A percentile compares a stretch with the other conserved stretches of the same genome.
Conservation (phyloP, 2,329 filamentous ascomycete species). For the Hymenoscyphus infarciens region DNA sequence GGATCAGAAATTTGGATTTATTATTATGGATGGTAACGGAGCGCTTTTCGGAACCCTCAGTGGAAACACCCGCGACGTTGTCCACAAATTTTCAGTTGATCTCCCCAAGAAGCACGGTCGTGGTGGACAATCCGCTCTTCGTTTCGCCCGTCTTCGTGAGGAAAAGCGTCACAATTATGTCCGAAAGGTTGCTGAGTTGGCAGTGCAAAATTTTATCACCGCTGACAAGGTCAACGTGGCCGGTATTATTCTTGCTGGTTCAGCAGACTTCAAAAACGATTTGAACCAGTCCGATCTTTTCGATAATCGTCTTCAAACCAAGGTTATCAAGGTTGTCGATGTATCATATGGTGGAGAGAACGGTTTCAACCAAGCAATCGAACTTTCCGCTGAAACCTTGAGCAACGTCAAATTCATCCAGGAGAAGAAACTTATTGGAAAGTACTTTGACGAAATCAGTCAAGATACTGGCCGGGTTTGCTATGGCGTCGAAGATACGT, state of each 20-base stretch:
- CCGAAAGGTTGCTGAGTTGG: conserved; percentile 95
- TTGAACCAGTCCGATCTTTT: conserved; percentile 97
- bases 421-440: conserved; percentile 99
- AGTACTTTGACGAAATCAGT: conserved; percentile 98
- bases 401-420: conserved; percentile 99
- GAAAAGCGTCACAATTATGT: conserved; percentile 99
- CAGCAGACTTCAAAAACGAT: conserved; percentile 99
- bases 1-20: conserved; percentile 99
- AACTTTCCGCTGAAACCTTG: conserved; percentile 89
- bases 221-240: conserved; percentile 98
- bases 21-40: conserved; percentile 99
- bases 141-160: conserved; percentile 98
- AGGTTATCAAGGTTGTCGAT: conserved; percentile 99
- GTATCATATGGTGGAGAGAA: conserved; percentile 99
- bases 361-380: conserved; percentile 99
- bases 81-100: conserved; percentile 98
- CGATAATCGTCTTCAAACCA: conserved; percentile 82
- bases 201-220: conserved; percentile 98
- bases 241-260: conserved; percentile 91
- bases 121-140: conserved; percentile 98
- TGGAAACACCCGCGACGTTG: conserved; percentile 92
- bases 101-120: conserved; percentile 99
- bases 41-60: conserved; percentile 94
- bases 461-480: conserved; percentile 96
- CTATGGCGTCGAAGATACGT: conserved; percentile 95